Evolutionary conservation across 2,329 filamentous ascomycete species (phyloP).

Genomic region (Ceratocystis variospora): DNA sequence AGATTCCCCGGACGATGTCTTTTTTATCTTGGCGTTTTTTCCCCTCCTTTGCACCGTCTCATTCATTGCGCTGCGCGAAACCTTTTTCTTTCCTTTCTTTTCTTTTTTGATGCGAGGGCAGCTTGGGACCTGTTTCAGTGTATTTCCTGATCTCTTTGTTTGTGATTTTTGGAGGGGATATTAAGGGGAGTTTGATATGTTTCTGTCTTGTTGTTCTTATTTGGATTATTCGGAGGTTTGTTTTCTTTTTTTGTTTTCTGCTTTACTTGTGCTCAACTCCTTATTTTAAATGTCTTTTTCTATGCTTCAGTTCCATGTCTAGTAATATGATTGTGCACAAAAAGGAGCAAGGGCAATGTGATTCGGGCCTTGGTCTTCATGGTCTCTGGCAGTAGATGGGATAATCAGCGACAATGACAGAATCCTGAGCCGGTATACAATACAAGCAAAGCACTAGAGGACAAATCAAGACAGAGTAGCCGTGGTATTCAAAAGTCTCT

Average conservation of each 20-base stretch:
- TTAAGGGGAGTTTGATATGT: not conserved
- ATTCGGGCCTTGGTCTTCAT: too few relatives aligned
- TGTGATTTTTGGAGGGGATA: slow-evolving; percentile 9
- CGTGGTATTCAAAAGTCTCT: too few relatives aligned
- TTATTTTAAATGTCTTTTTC: not conserved
- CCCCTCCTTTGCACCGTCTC: not conserved
- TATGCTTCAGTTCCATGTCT: not conserved
- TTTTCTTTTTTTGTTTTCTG: not conserved
- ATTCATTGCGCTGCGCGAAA: not conserved
- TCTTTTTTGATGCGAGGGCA: not conserved
- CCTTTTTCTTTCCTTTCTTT: not conserved
- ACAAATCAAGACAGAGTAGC: too few relatives aligned
- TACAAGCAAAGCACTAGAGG: too few relatives aligned
- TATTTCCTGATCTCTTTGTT: not conserved
- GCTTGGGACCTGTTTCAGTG: not conserved
- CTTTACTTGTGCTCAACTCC: not conserved
- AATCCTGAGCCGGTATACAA: too few relatives aligned
- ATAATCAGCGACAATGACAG: too few relatives aligned
- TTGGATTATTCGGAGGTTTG: not conserved
- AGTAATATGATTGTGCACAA: not conserved
- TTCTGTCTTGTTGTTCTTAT: slow-evolving; percentile 11
- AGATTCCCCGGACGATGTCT: slow-evolving; percentile 13
- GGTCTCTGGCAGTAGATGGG: too few relatives aligned
- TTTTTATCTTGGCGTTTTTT: slow-evolving; percentile 12
- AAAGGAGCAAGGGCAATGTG: too few relatives aligned